Base-by-base conservation (phyloP, 2,329 filamentous ascomycete genomes). In the Cladophialophora psammophila region DNA sequence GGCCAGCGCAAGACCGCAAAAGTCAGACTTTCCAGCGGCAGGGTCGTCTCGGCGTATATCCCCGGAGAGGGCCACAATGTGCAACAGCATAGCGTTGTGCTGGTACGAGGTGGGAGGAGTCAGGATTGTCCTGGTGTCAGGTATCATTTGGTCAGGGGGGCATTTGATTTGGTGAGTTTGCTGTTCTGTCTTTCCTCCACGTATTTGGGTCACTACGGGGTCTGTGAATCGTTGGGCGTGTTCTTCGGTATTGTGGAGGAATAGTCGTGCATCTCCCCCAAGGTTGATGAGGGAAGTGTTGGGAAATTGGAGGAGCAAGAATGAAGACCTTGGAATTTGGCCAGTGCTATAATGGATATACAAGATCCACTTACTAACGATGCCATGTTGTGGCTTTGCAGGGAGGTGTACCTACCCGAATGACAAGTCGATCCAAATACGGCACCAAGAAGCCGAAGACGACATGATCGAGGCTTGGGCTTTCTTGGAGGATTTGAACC, bases 71-170 rank as follows among this genome's bases (percentile, higher is more conserved):
- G 95, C 57, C 95, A 99, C 82, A 99, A 98, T 80, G 94, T 98
- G 72, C 94, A 98, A 85, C 95, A 98, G 86, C 96, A 99, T 84
- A 96, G 91, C 75, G 95, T 99, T 55, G 95, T 99, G 64, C 84
- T 98, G 72, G 94, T 99, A n/a, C 86, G 95, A 72, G 95, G 95
- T 66, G 95, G 95, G 1, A 86, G 95, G 78, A 89, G 88, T 71
- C 95, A 98, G 86, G 95, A 99, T 89, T 99, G 95, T 83, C 95
- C 95, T 69, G 95, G 95, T 89, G 95, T 99, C 81, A 90, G 94
- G 77, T 99, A 99, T 79, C 93, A 96, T 80, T 83, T 97, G 75
- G 92, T 99, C 50, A 85, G 95, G 77, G 95, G 95, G 36, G 92
- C 94, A 20, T 83, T 97, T 80, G 95, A 99, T 87, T 80, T 99